These are phyloP conservation scores for Phytopythium boreale DNA, from an alignment of 352 stramenopile genomes.

Conservation along the genomic window DNA sequence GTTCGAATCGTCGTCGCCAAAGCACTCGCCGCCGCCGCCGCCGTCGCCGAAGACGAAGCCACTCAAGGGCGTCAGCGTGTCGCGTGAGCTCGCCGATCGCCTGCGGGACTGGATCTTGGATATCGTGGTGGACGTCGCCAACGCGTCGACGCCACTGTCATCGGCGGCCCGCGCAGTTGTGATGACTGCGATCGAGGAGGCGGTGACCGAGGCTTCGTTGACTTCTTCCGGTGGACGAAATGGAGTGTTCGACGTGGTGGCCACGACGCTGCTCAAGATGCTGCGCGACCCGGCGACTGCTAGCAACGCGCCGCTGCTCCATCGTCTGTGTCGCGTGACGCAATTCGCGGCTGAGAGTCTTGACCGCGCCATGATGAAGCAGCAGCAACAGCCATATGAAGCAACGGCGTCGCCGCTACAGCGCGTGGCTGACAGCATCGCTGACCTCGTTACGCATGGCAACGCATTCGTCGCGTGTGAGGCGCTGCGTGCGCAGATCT, in stretches of 20 bases:
- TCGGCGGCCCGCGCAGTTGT: conserved; percentile 29
- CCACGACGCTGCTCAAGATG: conserved; percentile 27
- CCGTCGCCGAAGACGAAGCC: conserved; percentile 29
- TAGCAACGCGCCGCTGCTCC: conserved; percentile 31
- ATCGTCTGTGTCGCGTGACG: conserved; percentile 38
- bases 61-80: conserved; percentile 45
- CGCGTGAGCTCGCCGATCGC: conserved; percentile 31
- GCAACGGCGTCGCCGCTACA: conserved; percentile 17
- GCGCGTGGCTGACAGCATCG: not conserved
- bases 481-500: conserved; percentile 64
- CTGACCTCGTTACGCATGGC: conserved; percentile 15
- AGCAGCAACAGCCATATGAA: conserved; percentile 7
- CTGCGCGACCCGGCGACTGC: conserved; percentile 20
- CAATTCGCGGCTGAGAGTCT: conserved; percentile 44
- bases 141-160: conserved; percentile 12
- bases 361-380: conserved; percentile 34
- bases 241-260: conserved; percentile 56
- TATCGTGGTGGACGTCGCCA: conserved; percentile 24
- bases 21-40: conserved; percentile 8
- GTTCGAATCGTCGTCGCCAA: conserved; percentile 23
- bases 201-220: conserved; percentile 30
- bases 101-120: conserved; percentile 60
- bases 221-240: conserved; percentile 24
- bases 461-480: conserved; percentile 61
- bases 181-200: conserved; percentile 59